Base-by-base conservation (phyloP, 495 filamentous ascomycete genomes). In the Penicillium desertorum region DNA sequence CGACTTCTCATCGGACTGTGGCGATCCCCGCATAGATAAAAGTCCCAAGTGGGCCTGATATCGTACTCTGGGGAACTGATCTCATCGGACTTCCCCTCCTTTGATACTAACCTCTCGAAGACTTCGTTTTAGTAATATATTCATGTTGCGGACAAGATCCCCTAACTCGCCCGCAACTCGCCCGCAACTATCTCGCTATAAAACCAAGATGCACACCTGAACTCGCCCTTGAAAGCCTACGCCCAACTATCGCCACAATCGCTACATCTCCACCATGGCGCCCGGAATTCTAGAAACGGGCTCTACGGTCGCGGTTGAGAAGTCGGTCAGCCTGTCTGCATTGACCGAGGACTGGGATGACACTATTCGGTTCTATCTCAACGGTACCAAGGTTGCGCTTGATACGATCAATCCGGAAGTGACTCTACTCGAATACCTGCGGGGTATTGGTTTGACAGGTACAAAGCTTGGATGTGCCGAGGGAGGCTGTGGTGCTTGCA, bases 401-500 rank as follows among this genome's bases (percentile, higher is more conserved):
- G 90, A 96, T 58, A 82, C 88, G 0, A 76, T 90, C 56, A 90
- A 97, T 65, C 93, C 93, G 0, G 93, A 96, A 63, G 76, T 94
- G n/a, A 98, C 93, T 0, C 79, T 98, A 14, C 79, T 98, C 3
- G 92, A 97, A 71, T 98, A 97, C 63, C 79, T 98, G 34, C 79
- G 93, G 44, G 91, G 91, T 8, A 89, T 96, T 59, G 93, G 93
- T 1, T 76, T 96, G 46, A 98, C 92, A 23, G 82, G 84, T 14
- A 88, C 85, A 3, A 82, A 83, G 70, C 81, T 91, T 41, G 85
- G 85, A 42, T 98, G 94, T 73, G 91, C 90, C 20, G 94, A 98
- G 77, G 94, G 94, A 59, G 94, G 94, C 1, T 98, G 94, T 67
- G 94, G 94, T 56, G 94, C 94, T 66, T 98, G 94, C 68, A 98